These are phyloP conservation scores for Rosa lucieae DNA, from an alignment of 306 rosid species.

Conservation along the genomic window DNA sequence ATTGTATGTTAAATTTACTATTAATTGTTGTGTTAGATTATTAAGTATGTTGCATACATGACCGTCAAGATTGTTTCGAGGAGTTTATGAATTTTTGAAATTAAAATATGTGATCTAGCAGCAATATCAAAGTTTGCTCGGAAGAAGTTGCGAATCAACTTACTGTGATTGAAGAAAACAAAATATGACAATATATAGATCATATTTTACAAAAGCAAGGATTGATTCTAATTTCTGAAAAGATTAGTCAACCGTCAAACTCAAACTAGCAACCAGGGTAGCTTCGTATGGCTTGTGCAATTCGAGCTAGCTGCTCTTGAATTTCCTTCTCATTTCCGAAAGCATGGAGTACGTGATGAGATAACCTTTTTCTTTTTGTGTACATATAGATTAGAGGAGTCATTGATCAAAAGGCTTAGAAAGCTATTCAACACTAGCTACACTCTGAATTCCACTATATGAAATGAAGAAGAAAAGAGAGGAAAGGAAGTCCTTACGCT, in stretches of 20 bases:
- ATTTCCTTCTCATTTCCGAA: neutral
- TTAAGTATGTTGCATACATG: no score
- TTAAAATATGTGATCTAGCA: no score
- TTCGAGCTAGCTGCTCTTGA: neutral
- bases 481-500: neutral
- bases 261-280: neutral
- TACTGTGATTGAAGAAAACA: neutral
- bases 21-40: no score
- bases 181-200: no score
- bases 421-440: neutral
- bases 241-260: neutral
- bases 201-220: neutral
- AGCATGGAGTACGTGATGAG: neutral
- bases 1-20: no score
- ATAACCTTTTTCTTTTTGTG: no score
- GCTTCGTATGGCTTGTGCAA: neutral
- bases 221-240: neutral
- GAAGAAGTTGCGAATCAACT: neutral
- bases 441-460: neutral
- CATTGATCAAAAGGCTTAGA: neutral
- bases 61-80: no score
- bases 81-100: no score
- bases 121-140: no score
- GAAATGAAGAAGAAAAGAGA: neutral
- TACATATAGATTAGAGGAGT: no score